phyloP scores from a whole-genome alignment of 2,329 filamentous ascomycete species.

The Daldinia sp. region DNA sequence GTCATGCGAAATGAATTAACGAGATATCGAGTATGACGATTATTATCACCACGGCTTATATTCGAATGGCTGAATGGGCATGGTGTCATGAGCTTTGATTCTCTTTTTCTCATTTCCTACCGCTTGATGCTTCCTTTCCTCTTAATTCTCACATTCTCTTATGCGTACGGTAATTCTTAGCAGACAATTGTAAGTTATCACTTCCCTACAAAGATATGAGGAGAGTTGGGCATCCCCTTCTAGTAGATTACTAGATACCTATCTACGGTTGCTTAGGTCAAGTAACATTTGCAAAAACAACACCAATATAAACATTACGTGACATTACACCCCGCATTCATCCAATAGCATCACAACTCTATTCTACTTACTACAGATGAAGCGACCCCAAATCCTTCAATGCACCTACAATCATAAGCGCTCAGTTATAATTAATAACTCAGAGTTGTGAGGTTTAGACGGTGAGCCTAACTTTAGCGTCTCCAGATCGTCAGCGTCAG shows the following conservation, averaged over 20 bases:
- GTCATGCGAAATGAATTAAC: not conserved
- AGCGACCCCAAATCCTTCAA: not conserved
- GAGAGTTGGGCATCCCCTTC: not conserved
- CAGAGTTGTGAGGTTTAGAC: not conserved
- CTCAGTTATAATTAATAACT: conserved; percentile 8
- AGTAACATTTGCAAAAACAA: not conserved
- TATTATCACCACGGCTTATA: not conserved
- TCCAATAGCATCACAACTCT: not conserved
- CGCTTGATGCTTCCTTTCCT: not conserved
- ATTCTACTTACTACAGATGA: not conserved
- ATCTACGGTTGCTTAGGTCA: not conserved
- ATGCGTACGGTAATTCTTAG: not conserved
- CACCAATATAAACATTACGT: not conserved
- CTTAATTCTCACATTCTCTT: not conserved
- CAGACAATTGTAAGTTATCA: not conserved
- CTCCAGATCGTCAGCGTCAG: not conserved
- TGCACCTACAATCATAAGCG: not conserved
- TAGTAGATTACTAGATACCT: not conserved
- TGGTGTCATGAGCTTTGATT: not conserved
- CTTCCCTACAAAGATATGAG: too few species aligned
- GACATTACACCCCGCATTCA: not conserved
- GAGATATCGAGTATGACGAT: not conserved
- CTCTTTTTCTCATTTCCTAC: not conserved
- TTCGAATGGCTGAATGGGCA: not conserved
- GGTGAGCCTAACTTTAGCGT: conserved; percentile 11